These are phyloP conservation scores for Teratosphaeria destructans DNA, from an alignment of 2,329 filamentous ascomycete genomes.

Conservation along the genomic window DNA sequence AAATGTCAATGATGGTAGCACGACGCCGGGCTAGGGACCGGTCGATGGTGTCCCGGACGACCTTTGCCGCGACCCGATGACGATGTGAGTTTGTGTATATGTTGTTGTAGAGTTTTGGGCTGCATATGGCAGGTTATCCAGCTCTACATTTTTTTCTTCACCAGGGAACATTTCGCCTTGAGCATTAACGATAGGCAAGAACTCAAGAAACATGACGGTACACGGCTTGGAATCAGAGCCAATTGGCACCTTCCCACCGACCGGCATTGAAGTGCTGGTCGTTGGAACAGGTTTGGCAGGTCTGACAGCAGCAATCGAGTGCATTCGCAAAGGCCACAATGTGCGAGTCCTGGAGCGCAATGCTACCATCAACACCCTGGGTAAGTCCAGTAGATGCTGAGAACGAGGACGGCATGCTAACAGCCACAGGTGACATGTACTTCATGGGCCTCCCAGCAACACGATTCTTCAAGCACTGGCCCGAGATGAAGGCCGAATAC, in stretches of 20 bases:
- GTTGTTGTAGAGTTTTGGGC: neutral
- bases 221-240: slow-evolving; percentile 31
- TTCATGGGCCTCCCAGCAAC: slow-evolving; percentile 49
- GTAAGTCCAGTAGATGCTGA: slow-evolving; percentile 23
- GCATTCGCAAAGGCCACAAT: slow-evolving; percentile 23
- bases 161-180: neutral
- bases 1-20: neutral
- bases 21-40: neutral
- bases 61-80: neutral
- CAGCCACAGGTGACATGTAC: slow-evolving; percentile 44
- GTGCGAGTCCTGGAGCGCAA: slow-evolving; percentile 27
- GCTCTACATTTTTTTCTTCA: neutral
- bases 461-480: slow-evolving; percentile 46
- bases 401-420: neutral
- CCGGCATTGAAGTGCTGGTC: slow-evolving; percentile 23
- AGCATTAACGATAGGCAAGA: neutral
- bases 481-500: slow-evolving; percentile 42
- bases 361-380: slow-evolving; percentile 41
- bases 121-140: neutral
- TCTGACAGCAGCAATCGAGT: slow-evolving; percentile 22
- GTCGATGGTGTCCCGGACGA: neutral
- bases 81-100: neutral
- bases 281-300: slow-evolving; percentile 23
- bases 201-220: slow-evolving; percentile 24
- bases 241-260: slow-evolving; percentile 40